These are phyloP conservation scores for Endocladia muricata DNA, from an alignment of 31 red algal species.

Conservation along the genomic window DNA sequence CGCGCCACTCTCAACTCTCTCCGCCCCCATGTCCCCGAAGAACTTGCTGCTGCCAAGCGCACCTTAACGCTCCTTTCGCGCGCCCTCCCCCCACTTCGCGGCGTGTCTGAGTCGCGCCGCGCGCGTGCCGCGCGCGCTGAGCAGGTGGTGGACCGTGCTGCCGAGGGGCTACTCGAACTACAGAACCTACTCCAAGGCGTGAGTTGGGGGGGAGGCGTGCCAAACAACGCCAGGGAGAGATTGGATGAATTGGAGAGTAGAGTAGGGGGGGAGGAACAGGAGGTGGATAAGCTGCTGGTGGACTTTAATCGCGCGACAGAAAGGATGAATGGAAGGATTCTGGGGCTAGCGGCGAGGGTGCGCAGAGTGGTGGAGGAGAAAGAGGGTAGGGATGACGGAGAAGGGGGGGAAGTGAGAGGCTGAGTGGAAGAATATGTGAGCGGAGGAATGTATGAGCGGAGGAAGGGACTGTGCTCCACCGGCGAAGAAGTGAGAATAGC, in stretches of 20 bases:
- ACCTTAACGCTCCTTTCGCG: constrained; percentile 17
- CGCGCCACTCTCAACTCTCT: background rate
- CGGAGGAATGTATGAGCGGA: too few species aligned
- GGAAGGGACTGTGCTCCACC: too few species aligned
- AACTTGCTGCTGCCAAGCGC: constrained; percentile 30
- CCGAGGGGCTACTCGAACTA: background rate
- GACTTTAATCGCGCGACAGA: constrained; percentile 29
- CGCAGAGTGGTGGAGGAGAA: background rate
- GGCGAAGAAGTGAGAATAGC: too few species aligned
- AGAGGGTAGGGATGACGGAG: background rate
- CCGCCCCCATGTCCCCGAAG: constrained; percentile 32
- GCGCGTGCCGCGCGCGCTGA: background rate
- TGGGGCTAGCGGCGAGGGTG: constrained; percentile 4
- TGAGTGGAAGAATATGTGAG: too few species aligned
- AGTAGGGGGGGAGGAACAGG: constrained; percentile 16
- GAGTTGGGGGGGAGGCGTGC: background rate
- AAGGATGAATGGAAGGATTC: constrained; percentile 6
- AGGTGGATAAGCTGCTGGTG: constrained; percentile 20
- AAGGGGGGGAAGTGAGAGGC: too few species aligned
- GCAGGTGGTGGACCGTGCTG: background rate
- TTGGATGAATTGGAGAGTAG: background rate
- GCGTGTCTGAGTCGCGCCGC: constrained; percentile 3
- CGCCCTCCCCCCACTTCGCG: background rate
- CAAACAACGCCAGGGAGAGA: background rate
- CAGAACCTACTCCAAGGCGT: background rate